These are phyloP conservation scores for Pugionium dolabratum DNA, from an alignment of 345 rosid genomes.

Conservation along the genomic window DNA sequence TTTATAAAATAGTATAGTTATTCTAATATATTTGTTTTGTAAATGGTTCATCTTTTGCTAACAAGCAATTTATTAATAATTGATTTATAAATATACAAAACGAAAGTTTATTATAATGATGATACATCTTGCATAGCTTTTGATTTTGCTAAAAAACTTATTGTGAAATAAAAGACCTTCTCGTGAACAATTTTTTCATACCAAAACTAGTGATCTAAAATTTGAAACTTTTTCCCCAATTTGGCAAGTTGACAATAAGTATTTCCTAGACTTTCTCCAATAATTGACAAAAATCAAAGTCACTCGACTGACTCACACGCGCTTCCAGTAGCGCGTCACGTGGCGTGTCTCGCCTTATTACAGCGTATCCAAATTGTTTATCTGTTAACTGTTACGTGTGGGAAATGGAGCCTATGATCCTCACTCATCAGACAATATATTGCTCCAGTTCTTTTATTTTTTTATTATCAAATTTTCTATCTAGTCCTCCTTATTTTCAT, in stretches of 20 bases:
- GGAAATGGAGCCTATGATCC: constrained; percentile 23
- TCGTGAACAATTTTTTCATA: constrained; percentile 16
- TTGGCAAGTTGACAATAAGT: constrained; percentile 38
- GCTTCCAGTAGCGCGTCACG: constrained; percentile 34
- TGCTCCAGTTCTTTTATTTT: not conserved
- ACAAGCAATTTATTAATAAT: too few relatives aligned
- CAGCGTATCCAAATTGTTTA: constrained; percentile 44
- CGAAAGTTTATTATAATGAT: too few relatives aligned
- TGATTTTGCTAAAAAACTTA: not conserved
- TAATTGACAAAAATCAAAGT: not conserved
- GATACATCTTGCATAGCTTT: too few relatives aligned
- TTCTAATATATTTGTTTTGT: too few relatives aligned
- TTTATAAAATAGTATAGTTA: too few relatives aligned
- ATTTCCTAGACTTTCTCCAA: constrained; percentile 11
- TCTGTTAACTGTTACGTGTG: constrained; percentile 41
- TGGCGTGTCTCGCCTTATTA: constrained; percentile 30
- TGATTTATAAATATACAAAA: too few relatives aligned
- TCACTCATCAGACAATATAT: constrained; percentile 4
- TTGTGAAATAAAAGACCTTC: not conserved
- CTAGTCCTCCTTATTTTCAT: constrained; percentile 5
- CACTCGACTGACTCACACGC: constrained; percentile 23
- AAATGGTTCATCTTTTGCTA: too few relatives aligned
- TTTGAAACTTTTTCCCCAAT: constrained; percentile 22
- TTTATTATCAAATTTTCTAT: not conserved
- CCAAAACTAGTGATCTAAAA: constrained; percentile 9